phyloP scores from a whole-genome alignment of 2,329 filamentous ascomycete genomes.

The Aspergillus brunneoviolaceus region DNA sequence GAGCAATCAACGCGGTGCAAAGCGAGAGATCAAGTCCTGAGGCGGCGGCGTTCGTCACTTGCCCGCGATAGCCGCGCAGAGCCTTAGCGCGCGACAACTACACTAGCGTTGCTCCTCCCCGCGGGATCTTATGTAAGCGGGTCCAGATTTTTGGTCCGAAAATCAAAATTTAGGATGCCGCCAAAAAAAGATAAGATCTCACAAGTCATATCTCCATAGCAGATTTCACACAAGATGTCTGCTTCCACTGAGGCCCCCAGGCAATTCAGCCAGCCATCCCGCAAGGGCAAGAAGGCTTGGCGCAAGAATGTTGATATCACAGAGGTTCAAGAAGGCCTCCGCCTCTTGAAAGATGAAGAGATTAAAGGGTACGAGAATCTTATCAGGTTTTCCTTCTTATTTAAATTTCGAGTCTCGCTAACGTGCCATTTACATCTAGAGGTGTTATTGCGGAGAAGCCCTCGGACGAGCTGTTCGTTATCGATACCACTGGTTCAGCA shows the following conservation, averaged over 20 bases:
- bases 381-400: neutral
- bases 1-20: slow-evolving; percentile 24
- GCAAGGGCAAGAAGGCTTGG: slow-evolving; percentile 99
- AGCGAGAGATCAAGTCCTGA: slow-evolving; percentile 15
- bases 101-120: slow-evolving; percentile 24
- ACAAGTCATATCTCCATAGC: slow-evolving; percentile 16
- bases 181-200: slow-evolving; percentile 17
- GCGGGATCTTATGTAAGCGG: slow-evolving; percentile 32
- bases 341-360: slow-evolving; percentile 82
- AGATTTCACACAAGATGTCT: slow-evolving; percentile 30
- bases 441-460: slow-evolving; percentile 82
- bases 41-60: slow-evolving; percentile 15
- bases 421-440: slow-evolving; percentile 48
- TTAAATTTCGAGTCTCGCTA: neutral
- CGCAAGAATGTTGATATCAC: slow-evolving; percentile 95
- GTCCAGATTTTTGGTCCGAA: slow-evolving; percentile 30
- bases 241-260: slow-evolving; percentile 60
- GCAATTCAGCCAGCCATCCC: slow-evolving; percentile 82
- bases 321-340: slow-evolving; percentile 78
- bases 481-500: slow-evolving; percentile 73
- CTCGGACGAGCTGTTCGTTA: slow-evolving; percentile 78
- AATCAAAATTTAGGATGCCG: slow-evolving; percentile 21
- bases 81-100: slow-evolving; percentile 31
- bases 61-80: slow-evolving; percentile 24
- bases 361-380: slow-evolving; percentile 69